These are phyloP conservation scores for Glarea lozoyensis DNA, from an alignment of 495 filamentous ascomycete genomes.

Conservation along the genomic window DNA sequence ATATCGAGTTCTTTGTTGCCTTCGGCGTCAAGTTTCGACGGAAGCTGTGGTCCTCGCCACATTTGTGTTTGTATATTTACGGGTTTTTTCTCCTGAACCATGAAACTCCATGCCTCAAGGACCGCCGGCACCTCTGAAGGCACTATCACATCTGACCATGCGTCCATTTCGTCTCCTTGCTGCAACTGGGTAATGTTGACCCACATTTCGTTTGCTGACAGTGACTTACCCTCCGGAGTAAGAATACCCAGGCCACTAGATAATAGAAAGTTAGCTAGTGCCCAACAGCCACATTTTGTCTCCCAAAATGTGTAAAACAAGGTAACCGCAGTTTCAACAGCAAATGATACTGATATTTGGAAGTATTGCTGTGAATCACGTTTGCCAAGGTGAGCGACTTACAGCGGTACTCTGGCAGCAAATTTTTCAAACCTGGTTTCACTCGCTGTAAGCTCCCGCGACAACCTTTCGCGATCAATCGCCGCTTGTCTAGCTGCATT, in stretches of 20 bases:
- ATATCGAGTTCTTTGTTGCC: constrained; percentile 31
- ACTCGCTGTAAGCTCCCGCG: constrained; percentile 54
- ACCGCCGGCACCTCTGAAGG: constrained; percentile 33
- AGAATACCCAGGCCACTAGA: constrained; percentile 63
- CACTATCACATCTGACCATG: constrained; percentile 28
- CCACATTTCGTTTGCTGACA: constrained; percentile 62
- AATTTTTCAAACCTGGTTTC: constrained; percentile 63
- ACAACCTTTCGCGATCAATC: constrained; percentile 51
- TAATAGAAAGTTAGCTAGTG: too few relatives aligned
- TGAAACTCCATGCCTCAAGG: constrained; percentile 11
- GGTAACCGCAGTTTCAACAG: too few relatives aligned
- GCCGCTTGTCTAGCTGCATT: constrained; percentile 52
- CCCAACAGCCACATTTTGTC: too few relatives aligned
- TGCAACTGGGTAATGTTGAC: constrained; percentile 45
- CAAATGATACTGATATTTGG: too few relatives aligned
- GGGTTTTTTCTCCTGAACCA: constrained; percentile 16
- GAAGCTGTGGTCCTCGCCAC: constrained; percentile 29
- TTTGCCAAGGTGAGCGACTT: too few relatives aligned
- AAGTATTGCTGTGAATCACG: too few relatives aligned
- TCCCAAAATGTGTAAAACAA: too few relatives aligned
- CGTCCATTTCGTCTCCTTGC: constrained; percentile 30
- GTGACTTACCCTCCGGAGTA: constrained; percentile 46
- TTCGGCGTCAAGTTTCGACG: constrained; percentile 54
- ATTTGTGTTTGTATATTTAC: constrained; percentile 17
- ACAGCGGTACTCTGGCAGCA: constrained; percentile 61